These are phyloP conservation scores for Malus hybrid DNA, from an alignment of 331 rosid species.

Conservation along the genomic window DNA sequence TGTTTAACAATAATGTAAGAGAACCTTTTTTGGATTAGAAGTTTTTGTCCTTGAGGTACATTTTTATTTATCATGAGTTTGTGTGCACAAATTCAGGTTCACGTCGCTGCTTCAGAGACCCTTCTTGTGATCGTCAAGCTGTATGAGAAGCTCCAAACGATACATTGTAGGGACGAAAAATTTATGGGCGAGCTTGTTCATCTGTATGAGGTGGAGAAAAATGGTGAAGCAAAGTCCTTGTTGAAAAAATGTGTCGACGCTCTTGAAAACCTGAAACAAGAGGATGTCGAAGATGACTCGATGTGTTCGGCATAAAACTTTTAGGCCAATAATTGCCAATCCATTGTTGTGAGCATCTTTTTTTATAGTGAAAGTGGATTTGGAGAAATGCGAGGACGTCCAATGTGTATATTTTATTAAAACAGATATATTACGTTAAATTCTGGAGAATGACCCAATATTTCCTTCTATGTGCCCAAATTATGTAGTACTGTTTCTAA, in stretches of 20 bases:
- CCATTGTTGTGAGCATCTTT: background rate
- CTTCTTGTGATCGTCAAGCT: conserved; percentile 57
- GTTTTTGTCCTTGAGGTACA: background rate
- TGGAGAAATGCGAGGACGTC: background rate
- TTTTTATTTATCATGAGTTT: background rate
- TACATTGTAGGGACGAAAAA: conserved; percentile 19
- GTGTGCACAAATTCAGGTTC: conserved; percentile 52
- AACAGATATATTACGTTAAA: background rate
- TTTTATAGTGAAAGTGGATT: background rate
- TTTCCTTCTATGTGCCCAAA: background rate
- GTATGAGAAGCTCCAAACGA: conserved; percentile 23
- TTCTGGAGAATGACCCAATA: background rate
- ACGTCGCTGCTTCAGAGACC: conserved; percentile 80
- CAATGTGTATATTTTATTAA: background rate
- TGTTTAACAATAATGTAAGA: background rate
- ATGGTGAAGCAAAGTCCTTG: conserved; percentile 63
- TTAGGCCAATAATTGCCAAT: background rate
- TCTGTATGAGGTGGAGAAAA: conserved; percentile 69
- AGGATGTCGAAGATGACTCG: conserved; percentile 9
- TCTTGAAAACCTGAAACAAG: conserved; percentile 38
- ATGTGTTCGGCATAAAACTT: background rate
- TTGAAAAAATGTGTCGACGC: conserved; percentile 41
- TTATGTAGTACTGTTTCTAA: background rate
- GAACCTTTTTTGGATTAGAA: background rate
- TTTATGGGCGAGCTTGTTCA: conserved; percentile 55